Evolutionary conservation across 305 asterid genomes (phyloP), one percentile per base, ranked within the genome.

Genomic region (Fraxinus latifolia): DNA sequence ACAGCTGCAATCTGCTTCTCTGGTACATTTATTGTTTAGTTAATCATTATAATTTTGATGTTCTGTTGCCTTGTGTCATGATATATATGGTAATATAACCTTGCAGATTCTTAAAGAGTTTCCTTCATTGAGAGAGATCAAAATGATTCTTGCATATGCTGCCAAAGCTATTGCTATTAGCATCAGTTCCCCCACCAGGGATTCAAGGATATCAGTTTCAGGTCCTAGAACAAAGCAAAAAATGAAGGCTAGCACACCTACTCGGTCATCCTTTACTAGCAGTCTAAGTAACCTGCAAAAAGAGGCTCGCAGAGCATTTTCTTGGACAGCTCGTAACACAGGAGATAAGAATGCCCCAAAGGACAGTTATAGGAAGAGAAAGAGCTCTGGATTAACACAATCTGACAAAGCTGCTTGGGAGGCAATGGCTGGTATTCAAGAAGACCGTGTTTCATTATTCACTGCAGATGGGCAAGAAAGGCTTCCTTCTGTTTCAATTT

Each of bases 281-380:
- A 94, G 98, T 88, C 90, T 93, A 25, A 96, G 95, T 86, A 90
- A 94, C 89, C 88, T 94, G 88, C 99, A 94, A 85, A 96, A 94
- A 88, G 99, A 95, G 91, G 99, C 97, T 79, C 97, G 98, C 73
- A 89, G 99, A 90, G 99, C 98, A 85, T 96, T 94, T 91, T 93
- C 98, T 62, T 96, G 99, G 99, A 84, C 95, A 73, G 98, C 98
- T 74, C 97, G 97, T 78, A 89, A 89, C 78, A 53, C 90, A 81
- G 98, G 92, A 84, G 99, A 96, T 67, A 94, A 94, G 88, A 85
- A 90, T 81, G 90, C 92, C 76, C 84, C 92, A 53, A 94, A 91
- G 82, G 99, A 96, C 77, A 90, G 87, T 79, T 90, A 88, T 4
- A 94, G 99, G 90, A 96, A 96, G 90, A 91, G 99, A 86, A 96